phyloP scores from a whole-genome alignment of 169 alveolate genomes.

The Plasmodium gaboni region DNA sequence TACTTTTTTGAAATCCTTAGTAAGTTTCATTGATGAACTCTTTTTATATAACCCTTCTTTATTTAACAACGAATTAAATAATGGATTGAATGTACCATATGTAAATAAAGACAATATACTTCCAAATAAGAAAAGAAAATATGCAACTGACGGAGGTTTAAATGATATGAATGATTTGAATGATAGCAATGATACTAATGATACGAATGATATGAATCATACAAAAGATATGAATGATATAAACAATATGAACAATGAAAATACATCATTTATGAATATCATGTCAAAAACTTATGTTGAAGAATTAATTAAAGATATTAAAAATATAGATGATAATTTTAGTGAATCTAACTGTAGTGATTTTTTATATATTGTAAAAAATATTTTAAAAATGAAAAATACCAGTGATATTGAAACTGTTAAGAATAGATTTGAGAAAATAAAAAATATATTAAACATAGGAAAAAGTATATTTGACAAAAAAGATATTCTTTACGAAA shows the following conservation, averaged over 20 bases:
- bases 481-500: constrained; percentile 22
- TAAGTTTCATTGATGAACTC: constrained; percentile 73
- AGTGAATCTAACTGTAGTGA: constrained; percentile 38
- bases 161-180: constrained; percentile 6
- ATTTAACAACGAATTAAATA: constrained; percentile 12
- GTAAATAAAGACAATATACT: constrained; percentile 7
- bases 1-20: constrained; percentile 61
- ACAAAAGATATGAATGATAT: neutral
- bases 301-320: constrained; percentile 60
- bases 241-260: neutral
- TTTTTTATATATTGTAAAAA: constrained; percentile 53
- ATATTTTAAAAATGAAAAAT: constrained; percentile 56
- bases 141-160: neutral
- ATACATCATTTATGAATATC: constrained; percentile 10
- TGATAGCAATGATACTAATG: neutral
- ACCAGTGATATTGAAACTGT: constrained; percentile 18
- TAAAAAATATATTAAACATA: constrained; percentile 36
- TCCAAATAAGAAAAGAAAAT: constrained; percentile 27
- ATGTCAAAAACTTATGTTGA: constrained; percentile 59
- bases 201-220: neutral
- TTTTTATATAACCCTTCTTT: constrained; percentile 40
- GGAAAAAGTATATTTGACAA: constrained; percentile 39
- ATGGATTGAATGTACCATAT: neutral
- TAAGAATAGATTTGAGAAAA: constrained; percentile 43
- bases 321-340: constrained; percentile 21